Evolutionary conservation across 192 early-diverging fungal genomes (phyloP).

Genomic region (Backusella australiensis): DNA sequence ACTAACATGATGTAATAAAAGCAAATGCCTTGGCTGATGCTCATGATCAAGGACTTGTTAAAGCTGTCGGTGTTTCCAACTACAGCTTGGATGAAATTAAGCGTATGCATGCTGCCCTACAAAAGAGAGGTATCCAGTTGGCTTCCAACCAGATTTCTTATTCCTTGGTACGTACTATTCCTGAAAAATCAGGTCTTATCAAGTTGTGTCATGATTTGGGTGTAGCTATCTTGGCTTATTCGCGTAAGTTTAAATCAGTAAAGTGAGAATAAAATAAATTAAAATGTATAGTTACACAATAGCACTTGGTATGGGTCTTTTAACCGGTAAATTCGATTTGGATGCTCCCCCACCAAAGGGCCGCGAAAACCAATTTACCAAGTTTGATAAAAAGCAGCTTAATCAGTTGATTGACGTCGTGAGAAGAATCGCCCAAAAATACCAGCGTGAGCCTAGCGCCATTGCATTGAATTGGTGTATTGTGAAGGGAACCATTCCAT

Average conservation of each 20-base stretch:
- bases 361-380: background rate
- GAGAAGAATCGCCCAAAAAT: constrained; percentile 12
- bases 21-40: constrained; percentile 48
- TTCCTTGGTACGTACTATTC: constrained; percentile 50
- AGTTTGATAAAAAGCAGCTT: background rate
- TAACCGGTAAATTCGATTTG: constrained; percentile 3
- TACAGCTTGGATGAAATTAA: constrained; percentile 40
- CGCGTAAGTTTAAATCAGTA: constrained; percentile 55
- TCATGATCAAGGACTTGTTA: constrained; percentile 35
- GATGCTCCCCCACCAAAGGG: background rate
- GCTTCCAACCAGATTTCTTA: constrained; percentile 50
- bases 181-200: constrained; percentile 69
- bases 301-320: constrained; percentile 24
- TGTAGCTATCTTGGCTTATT: constrained; percentile 71
- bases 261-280: background rate
- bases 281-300: background rate
- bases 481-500: constrained; percentile 44
- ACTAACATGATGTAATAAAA: constrained; percentile 1
- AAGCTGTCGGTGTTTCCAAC: constrained; percentile 50
- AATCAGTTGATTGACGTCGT: constrained; percentile 6
- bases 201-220: constrained; percentile 72
- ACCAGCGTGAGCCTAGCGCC: constrained; percentile 4
- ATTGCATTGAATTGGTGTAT: constrained; percentile 51
- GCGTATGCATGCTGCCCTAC: constrained; percentile 43
- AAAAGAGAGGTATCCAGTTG: constrained; percentile 42